Conservation (phyloP, 208 protist genomes). For the Phytomonas serpens region DNA sequence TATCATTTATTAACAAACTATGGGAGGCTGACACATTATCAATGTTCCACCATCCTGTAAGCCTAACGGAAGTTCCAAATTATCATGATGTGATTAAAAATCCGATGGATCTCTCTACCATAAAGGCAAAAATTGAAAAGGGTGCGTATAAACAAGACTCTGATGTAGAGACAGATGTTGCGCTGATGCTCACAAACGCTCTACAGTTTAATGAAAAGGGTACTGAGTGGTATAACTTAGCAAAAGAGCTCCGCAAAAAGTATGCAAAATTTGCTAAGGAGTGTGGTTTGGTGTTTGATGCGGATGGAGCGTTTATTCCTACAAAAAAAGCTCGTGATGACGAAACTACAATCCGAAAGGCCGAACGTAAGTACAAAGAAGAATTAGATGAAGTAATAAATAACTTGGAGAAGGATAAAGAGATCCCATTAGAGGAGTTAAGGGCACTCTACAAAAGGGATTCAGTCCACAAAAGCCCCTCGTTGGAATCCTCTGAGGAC, state of each 20-base stretch:
- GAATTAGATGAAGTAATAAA: conserved; percentile 58
- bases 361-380: conserved; percentile 53
- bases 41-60: conserved; percentile 88
- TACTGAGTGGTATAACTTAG: conserved; percentile 48
- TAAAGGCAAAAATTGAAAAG: conserved; percentile 49
- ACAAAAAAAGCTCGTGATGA: conserved; percentile 59
- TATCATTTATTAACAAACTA: conserved; percentile 54
- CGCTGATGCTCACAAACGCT: conserved; percentile 82
- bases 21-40: conserved; percentile 68
- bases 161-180: conserved; percentile 73
- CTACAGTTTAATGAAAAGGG: conserved; percentile 78
- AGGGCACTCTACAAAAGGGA: conserved; percentile 43
- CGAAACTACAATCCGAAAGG: conserved; percentile 70
- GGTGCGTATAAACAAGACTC: conserved; percentile 51
- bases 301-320: conserved; percentile 73
- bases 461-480: not conserved
- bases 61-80: conserved; percentile 57
- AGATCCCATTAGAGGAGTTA: conserved; percentile 74
- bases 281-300: conserved; percentile 44
- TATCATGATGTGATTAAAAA: conserved; percentile 56
- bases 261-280: conserved; percentile 43
- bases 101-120: conserved; percentile 80
- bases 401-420: conserved; percentile 73
- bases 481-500: not conserved
- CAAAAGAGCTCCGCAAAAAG: conserved; percentile 41